Base-by-base conservation (phyloP, 139 green algal species). In the Chlorella sp. region DNA sequence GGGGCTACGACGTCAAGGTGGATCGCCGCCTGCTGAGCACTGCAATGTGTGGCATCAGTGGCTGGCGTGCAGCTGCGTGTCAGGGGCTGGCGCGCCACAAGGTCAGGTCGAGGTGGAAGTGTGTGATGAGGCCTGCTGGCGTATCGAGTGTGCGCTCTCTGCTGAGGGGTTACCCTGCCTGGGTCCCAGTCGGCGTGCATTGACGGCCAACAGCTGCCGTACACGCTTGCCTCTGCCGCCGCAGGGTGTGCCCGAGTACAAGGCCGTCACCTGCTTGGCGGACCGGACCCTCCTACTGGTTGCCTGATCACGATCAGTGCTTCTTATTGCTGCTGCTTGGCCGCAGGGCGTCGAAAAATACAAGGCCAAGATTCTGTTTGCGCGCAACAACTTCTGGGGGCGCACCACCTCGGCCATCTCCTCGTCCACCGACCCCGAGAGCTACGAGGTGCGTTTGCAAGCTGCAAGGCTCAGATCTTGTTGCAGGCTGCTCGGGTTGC, bases 341-440 rank as follows among this genome's bases (percentile, higher is more conserved):
- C 5, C 34, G 22, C 40, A n/a, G 7, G 2, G 22, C n/a, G n/a
- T n/a, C n/a, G n/a, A n/a, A n/a, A n/a, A n/a, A n/a, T n/a, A n/a
- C n/a, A 26, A 78, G 43, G 97, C 95, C 72, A 97, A 97, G 82
- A 92, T 99, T 41, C 84, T 99, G 80, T 99, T 98, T 90, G 95
- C 94, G 1, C 84, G 87, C 38, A 91, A 95, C 87, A 99, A 99
- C 94, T 99, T 99, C 84, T 99, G 97, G 94, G 97, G 97, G 70
- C 91, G 97, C 80, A 99, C 97, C 48, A 92, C 98, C 60, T 88
- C 90, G 28, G 97, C 97, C 81, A 94, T 99, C 76, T 98, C 94
- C 43, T 95, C 94, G 32, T 98, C 93, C 68, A 97, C 94, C 46
- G 94, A 97, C 72, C 95, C 95, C 24, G 91, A 93, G 43, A 87